Percentiles rank a stretch among this genome's conserved stretches.
phyloP scores from a whole-genome alignment of 1,139 yeast species.

The Yamadazyma triangularis region DNA sequence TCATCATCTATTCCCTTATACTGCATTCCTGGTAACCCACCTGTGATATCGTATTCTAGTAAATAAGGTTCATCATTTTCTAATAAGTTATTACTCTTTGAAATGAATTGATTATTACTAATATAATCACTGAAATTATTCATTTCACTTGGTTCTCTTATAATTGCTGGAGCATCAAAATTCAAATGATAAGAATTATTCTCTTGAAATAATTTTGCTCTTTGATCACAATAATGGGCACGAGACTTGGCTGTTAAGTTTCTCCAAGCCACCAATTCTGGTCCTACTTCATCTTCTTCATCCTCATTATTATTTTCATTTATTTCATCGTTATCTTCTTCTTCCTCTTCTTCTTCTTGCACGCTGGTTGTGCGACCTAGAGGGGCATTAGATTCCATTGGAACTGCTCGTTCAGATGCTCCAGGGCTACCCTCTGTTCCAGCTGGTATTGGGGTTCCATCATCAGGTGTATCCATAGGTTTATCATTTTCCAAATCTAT shows the following conservation, averaged over 20 bases:
- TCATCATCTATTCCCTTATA: constrained; percentile 50
- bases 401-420: constrained; percentile 8
- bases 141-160: constrained; percentile 61
- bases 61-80: constrained; percentile 66
- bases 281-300: constrained; percentile 53
- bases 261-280: constrained; percentile 79
- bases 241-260: constrained; percentile 73
- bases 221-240: constrained; percentile 65
- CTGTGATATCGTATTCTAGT: constrained; percentile 78
- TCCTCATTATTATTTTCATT: constrained; percentile 28
- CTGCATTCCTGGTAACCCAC: constrained; percentile 69
- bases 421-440: constrained; percentile 6
- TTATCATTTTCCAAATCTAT: constrained; percentile 9
- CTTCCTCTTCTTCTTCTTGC: constrained; percentile 21
- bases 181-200: constrained; percentile 45
- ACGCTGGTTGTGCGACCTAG: too few relatives aligned
- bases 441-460: constrained; percentile 3
- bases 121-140: constrained; percentile 46
- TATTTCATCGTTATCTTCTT: constrained; percentile 19
- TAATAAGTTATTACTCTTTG: constrained; percentile 39
- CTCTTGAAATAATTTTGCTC: constrained; percentile 63
- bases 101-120: constrained; percentile 37
- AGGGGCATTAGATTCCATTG: constrained; percentile 10
- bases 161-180: constrained; percentile 62
- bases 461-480: constrained; percentile 9